Evolutionary conservation across 2,329 filamentous ascomycete species (phyloP).

Genomic region (Paecilomyces variotii): DNA sequence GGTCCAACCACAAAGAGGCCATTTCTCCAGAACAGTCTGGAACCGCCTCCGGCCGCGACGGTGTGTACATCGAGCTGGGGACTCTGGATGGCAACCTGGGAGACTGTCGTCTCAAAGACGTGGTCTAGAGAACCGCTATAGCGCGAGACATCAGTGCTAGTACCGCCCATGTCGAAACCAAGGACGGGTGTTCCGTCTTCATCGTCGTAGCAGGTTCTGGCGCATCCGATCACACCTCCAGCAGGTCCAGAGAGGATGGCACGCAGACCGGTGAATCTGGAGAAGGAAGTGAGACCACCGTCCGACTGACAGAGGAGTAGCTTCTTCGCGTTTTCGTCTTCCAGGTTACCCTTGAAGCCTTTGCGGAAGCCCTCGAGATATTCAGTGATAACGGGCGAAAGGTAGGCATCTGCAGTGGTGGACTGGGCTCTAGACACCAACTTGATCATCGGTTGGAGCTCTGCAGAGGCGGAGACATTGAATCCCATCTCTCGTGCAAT

Average conservation of each 20-base stretch:
- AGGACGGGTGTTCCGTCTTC: conserved; percentile 75
- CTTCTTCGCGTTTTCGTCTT: conserved; percentile 64
- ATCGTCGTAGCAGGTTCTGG: conserved; percentile 79
- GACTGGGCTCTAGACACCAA: conserved; percentile 63
- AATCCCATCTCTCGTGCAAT: conserved; percentile 72
- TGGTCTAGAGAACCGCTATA: conserved; percentile 85
- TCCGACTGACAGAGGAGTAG: conserved; percentile 75
- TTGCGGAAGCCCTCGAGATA: conserved; percentile 48
- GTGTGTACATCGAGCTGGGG: conserved; percentile 91
- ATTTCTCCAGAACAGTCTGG: conserved; percentile 68
- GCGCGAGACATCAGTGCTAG: conserved; percentile 76
- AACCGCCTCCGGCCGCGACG: conserved; percentile 71
- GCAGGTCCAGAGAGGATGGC: conserved; percentile 83
- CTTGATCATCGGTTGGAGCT: conserved; percentile 75
- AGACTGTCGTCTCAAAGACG: conserved; percentile 85
- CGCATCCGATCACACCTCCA: conserved; percentile 83
- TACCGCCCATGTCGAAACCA: conserved; percentile 93
- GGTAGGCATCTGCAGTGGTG: conserved; percentile 66
- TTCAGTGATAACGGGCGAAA: conserved; percentile 63
- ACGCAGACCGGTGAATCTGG: conserved; percentile 66
- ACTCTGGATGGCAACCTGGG: conserved; percentile 84
- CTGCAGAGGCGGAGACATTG: conserved; percentile 63
- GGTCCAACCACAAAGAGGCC: conserved; percentile 85
- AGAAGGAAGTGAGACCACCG: conserved; percentile 49
- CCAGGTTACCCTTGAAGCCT: conserved; percentile 69